Conservation (phyloP, 352 stramenopile genomes). For the Phytophthora melonis region DNA sequence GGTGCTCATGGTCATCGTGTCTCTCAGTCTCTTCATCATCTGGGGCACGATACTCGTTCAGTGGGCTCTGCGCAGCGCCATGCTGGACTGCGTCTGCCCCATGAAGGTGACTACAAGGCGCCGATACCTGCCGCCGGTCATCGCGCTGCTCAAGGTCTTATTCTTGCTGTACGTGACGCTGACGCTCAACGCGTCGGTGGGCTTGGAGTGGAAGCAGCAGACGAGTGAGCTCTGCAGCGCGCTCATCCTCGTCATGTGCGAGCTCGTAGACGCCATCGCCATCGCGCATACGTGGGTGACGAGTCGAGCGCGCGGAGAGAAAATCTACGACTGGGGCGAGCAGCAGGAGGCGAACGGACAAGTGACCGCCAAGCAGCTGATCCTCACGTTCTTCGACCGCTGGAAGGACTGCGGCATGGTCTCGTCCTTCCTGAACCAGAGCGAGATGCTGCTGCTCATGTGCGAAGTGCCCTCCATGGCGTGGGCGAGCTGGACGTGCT, state of each 20-base stretch:
- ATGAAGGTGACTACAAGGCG: conserved; percentile 34
- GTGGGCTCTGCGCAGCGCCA: conserved; percentile 32
- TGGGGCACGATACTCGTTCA: conserved; percentile 37
- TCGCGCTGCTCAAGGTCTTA: no score
- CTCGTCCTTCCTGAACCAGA: conserved; percentile 44
- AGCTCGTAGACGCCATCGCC: conserved; percentile 36
- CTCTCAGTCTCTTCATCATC: conserved; percentile 32
- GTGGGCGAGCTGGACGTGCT: conserved; percentile 42
- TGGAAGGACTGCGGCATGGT: conserved; percentile 48
- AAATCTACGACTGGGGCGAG: conserved; percentile 32
- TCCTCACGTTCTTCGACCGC: conserved; percentile 46
- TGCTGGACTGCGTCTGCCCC: conserved; percentile 25
- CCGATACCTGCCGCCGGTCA: conserved; percentile 18
- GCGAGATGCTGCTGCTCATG: conserved; percentile 35
- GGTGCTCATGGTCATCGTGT: conserved; percentile 36
- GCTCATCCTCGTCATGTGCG: conserved; percentile 42
- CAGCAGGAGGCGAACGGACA: conserved; percentile 21
- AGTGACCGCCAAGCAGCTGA: conserved; percentile 28
- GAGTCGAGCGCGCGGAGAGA: conserved; percentile 30
- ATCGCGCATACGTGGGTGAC: conserved; percentile 38
- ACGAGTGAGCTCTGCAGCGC: conserved; percentile 12
- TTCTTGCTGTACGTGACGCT: no score
- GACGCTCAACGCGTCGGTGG: no score
- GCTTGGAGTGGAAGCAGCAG: no score
- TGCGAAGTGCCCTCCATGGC: conserved; percentile 39